Conservation (phyloP, 1,284 basidiomycete genomes). For the Prillingera fragicola region DNA sequence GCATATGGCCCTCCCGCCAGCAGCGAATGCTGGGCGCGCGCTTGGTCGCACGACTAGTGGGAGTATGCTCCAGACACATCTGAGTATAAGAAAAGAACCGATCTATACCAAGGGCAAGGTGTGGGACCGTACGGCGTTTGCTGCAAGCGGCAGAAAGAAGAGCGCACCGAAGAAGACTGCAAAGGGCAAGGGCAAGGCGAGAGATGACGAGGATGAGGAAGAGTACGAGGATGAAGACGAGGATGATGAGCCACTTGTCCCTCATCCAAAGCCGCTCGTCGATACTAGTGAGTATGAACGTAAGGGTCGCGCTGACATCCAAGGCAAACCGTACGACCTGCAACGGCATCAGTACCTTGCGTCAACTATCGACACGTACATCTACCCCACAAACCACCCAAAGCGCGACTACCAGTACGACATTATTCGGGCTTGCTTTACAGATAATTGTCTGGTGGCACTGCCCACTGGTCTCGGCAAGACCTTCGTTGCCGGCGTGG, state of each 20-base stretch:
- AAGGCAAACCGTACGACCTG: constrained; percentile 47
- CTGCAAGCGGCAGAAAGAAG: constrained; percentile 64
- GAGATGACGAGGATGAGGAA: constrained; percentile 27
- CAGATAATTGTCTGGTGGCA: constrained; percentile 90
- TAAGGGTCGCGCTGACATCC: not conserved
- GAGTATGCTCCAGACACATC: constrained; percentile 37
- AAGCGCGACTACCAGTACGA: constrained; percentile 95
- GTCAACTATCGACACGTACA: constrained; percentile 77
- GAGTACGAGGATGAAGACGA: constrained; percentile 31
- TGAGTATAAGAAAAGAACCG: constrained; percentile 41
- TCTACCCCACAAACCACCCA: constrained; percentile 83
- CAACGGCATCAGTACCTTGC: constrained; percentile 75
- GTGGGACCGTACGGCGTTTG: constrained; percentile 81
- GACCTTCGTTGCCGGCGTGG: constrained; percentile 94
- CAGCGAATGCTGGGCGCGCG: too few relatives aligned
- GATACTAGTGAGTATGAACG: constrained; percentile 35
- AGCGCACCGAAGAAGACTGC: constrained; percentile 35
- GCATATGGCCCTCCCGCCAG: not conserved
- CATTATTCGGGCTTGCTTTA: constrained; percentile 79
- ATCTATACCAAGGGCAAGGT: constrained; percentile 54
- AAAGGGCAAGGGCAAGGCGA: constrained; percentile 22
- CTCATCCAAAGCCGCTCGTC: constrained; percentile 70
- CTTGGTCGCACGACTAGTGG: constrained; percentile 7
- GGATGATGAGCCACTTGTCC: constrained; percentile 61
- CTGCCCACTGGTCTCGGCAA: constrained; percentile 96